Evolutionary conservation across 495 filamentous ascomycete genomes (phyloP).

Genomic region (Xylaria scruposa): DNA sequence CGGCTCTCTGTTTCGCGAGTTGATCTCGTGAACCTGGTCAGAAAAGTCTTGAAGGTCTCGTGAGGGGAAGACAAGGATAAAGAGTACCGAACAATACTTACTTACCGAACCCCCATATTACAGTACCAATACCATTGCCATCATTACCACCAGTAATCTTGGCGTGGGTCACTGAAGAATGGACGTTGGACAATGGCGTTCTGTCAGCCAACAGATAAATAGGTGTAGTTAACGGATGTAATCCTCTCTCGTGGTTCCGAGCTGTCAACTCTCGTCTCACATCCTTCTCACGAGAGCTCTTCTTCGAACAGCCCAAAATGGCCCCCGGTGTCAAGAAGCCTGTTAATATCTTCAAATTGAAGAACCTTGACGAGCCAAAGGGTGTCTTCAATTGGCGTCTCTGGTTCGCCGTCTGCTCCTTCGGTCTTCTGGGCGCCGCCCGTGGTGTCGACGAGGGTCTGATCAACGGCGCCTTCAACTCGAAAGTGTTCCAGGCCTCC

Average conservation of each 20-base stretch:
- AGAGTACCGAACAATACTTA: neutral
- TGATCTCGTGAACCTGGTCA: conserved; percentile 4
- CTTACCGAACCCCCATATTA: neutral
- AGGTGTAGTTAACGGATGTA: neutral
- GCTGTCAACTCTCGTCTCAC: neutral
- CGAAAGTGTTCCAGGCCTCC: conserved; percentile 63
- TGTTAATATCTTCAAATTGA: conserved; percentile 70
- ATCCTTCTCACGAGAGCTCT: neutral
- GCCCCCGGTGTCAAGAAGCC: conserved; percentile 69
- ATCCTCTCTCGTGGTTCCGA: neutral
- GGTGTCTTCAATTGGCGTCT: conserved; percentile 69
- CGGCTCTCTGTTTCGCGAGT: neutral
- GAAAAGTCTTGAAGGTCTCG: conserved; percentile 18
- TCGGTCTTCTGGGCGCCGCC: conserved; percentile 73
- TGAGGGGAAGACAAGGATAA: conserved; percentile 25
- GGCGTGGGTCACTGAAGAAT: neutral
- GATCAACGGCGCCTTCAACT: conserved; percentile 70
- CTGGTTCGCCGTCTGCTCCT: conserved; percentile 70
- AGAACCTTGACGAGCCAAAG: conserved; percentile 60
- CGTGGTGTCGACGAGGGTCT: conserved; percentile 76
- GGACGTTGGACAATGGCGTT: conserved; percentile 1
- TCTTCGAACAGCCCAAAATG: conserved; percentile 47
- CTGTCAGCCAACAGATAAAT: conserved; percentile 7
- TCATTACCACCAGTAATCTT: neutral
- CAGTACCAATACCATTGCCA: neutral